Evolutionary conservation across 345 rosid genomes (phyloP), one percentile per base, ranked within the genome.

Genomic region (Ricinus communis): DNA sequence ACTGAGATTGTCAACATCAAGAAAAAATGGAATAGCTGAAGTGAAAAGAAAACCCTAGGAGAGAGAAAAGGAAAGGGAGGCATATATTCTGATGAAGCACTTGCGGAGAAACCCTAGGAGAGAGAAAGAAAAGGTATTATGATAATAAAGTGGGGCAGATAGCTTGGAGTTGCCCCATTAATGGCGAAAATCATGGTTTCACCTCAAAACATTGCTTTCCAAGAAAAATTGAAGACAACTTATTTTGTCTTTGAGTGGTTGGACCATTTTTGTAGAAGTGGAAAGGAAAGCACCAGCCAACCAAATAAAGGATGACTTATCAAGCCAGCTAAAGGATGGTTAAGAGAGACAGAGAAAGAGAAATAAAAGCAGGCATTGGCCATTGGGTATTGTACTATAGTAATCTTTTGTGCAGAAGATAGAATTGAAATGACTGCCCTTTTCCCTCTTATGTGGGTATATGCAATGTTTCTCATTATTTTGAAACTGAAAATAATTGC

Each of bases 401-500:
- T n/a, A 22, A 15, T 18, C 31, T 18, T 66, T 33, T 52, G 30
- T 33, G 59, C 47, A 59, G 43, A 36, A 33, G 62, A 54, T 53
- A 53, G 18, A 54, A 50, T 50, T 67, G 60, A 55, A 68, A 41
- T 53, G 49, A 55, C 60, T 27, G 57, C 6, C 46, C 56, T 33
- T 33, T 68, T 61, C 13, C 38, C 61, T 33, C 41, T 68, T 15
- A 18, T 38, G 7, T 68, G 70, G 70, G 10, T 11, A 13, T 45
- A 45, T 69, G 71, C 71, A 68, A 54, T 68, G 71, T 68, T 57
- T 45, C 72, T 69, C 65, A 58, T 69, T 45, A 69, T 69, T 43
- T 57, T 57, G 21, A 2, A 30, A 54, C 25, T 11, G 54, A 69
- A 68, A 53, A 53, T 68, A 21, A 24, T 54, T 53, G 62, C 62